Evolutionary conservation across 768 basidiomycete genomes (phyloP).

Genomic region (Lactarius deliciosus): DNA sequence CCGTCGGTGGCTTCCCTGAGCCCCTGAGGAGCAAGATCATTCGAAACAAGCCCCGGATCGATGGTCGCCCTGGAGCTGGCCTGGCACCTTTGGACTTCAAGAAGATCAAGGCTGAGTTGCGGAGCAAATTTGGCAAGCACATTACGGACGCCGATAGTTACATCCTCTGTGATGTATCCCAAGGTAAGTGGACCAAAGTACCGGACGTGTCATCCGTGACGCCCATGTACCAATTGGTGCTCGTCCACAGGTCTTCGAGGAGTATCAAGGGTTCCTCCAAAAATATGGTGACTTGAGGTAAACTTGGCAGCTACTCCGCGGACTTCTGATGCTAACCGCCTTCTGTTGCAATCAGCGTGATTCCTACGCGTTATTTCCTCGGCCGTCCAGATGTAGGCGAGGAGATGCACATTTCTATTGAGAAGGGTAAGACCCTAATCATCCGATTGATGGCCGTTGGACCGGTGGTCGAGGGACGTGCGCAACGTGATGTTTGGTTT

Average conservation of each 20-base stretch:
- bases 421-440: slow-evolving; percentile 95
- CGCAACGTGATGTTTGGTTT: slow-evolving; percentile 96
- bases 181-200: slow-evolving; percentile 53
- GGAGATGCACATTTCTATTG: slow-evolving; percentile 96
- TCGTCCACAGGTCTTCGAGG: slow-evolving; percentile 83
- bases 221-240: background rate
- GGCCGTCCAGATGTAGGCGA: slow-evolving; percentile 88
- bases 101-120: slow-evolving; percentile 90
- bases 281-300: slow-evolving; percentile 95
- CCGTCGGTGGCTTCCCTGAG: slow-evolving; percentile 98
- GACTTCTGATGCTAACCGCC: slow-evolving; percentile 22
- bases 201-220: background rate
- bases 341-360: slow-evolving; percentile 54
- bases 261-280: slow-evolving; percentile 92
- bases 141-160: slow-evolving; percentile 92
- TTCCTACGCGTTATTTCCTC: slow-evolving; percentile 97
- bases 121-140: slow-evolving; percentile 92
- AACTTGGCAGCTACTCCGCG: slow-evolving; percentile 16
- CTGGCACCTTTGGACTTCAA: slow-evolving; percentile 91
- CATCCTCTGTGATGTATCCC: slow-evolving; percentile 97
- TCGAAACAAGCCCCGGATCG: slow-evolving; percentile 90
- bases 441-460: slow-evolving; percentile 95
- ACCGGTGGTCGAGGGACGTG: slow-evolving; percentile 86
- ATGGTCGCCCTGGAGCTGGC: slow-evolving; percentile 87
- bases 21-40: slow-evolving; percentile 90